These are phyloP conservation scores for Annulohypoxylon moriforme DNA, from an alignment of 495 filamentous ascomycete genomes.

Conservation along the genomic window DNA sequence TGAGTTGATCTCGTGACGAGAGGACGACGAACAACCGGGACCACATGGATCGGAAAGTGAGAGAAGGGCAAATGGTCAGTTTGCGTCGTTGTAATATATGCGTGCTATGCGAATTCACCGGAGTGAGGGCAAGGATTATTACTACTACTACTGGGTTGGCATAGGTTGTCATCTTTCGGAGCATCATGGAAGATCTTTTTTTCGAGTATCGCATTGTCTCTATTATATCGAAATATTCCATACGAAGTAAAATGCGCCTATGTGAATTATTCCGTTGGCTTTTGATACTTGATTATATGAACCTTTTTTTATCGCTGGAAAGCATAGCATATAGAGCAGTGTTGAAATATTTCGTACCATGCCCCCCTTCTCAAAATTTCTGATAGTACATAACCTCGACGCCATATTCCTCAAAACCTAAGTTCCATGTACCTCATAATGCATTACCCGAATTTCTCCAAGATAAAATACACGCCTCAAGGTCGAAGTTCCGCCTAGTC, in stretches of 20 bases:
- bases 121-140: conserved; percentile 20
- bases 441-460: conserved; percentile 2
- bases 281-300: background rate
- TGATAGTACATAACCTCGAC: conserved; percentile 18
- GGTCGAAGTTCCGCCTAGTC: background rate
- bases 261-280: background rate
- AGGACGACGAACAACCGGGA: background rate
- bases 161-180: conserved; percentile 38
- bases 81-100: conserved; percentile 36
- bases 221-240: conserved; percentile 1
- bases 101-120: conserved; percentile 33
- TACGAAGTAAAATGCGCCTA: background rate
- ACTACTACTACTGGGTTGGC: conserved; percentile 30
- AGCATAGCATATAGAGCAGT: background rate
- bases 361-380: background rate
- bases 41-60: background rate
- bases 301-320: background rate
- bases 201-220: conserved; percentile 5
- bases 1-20: background rate
- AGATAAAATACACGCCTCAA: conserved; percentile 33
- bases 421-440: conserved; percentile 12
- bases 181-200: conserved; percentile 23
- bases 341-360: background rate
- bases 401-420: conserved; percentile 1
- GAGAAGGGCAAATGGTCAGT: conserved; percentile 5